Conservation (phyloP, 2,329 filamentous ascomycete species). For the Fusarium redolens region DNA sequence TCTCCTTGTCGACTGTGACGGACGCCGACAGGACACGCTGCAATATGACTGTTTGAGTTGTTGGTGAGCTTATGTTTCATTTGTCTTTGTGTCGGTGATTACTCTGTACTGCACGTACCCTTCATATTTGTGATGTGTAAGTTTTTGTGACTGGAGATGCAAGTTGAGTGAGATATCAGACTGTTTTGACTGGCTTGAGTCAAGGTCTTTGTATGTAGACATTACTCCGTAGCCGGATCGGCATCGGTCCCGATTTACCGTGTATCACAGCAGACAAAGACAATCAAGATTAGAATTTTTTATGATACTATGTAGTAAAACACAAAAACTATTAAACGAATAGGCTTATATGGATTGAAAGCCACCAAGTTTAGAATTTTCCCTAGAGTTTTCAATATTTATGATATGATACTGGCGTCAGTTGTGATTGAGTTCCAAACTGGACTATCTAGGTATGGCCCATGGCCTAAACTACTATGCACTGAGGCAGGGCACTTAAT, state of each 20-base stretch:
- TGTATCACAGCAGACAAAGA: conserved; percentile 2
- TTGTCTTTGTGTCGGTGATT: not conserved
- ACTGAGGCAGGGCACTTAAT: conserved; percentile 9
- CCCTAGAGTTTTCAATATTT: not conserved
- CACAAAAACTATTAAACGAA: not conserved
- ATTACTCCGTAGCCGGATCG: conserved; percentile 31
- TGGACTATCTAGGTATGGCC: conserved; percentile 1
- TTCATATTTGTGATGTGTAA: conserved; percentile 32
- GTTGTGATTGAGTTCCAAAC: not conserved
- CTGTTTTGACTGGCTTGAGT: conserved; percentile 3
- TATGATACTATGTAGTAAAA: too few species aligned
- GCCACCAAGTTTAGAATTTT: not conserved
- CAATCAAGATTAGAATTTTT: not conserved
- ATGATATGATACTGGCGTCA: not conserved
- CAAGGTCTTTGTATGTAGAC: conserved; percentile 20
- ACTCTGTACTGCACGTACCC: conserved; percentile 30
- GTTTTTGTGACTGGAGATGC: conserved; percentile 1
- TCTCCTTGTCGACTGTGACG: conserved; percentile 90
- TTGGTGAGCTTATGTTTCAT: conserved; percentile 21
- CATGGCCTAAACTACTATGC: not conserved
- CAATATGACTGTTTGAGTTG: conserved; percentile 75
- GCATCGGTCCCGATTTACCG: conserved; percentile 31
- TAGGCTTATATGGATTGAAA: not conserved
- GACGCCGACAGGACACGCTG: conserved; percentile 96
- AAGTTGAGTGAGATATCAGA: conserved; percentile 1